Evolutionary conservation across 2,329 filamentous ascomycete species (phyloP).

Genomic region (Colletotrichum sp.): DNA sequence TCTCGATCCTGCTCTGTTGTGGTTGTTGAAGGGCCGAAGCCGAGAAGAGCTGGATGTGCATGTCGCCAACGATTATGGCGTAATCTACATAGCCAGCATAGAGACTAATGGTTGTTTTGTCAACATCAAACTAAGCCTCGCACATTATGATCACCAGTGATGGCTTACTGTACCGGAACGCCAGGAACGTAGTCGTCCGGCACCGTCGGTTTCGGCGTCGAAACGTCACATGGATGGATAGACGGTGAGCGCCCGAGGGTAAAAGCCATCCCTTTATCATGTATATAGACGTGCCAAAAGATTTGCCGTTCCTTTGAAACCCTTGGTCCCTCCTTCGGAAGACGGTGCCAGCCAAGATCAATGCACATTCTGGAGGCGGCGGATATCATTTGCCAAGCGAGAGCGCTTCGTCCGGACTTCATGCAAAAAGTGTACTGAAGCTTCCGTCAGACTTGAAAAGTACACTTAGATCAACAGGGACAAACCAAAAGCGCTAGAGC

Average conservation of each 20-base stretch:
- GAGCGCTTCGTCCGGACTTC: conserved; percentile 28
- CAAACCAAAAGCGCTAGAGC: conserved; percentile 27
- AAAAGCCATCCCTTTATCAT: conserved; percentile 32
- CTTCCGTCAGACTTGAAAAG: background rate
- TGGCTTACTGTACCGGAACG: background rate
- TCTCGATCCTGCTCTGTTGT: background rate
- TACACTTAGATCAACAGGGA: accelerated
- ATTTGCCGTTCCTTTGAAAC: conserved; percentile 19
- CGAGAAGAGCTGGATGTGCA: background rate
- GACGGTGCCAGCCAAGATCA: conserved; percentile 31
- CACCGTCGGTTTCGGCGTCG: conserved; percentile 4
- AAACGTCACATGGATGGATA: conserved; percentile 32
- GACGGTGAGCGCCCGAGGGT: conserved; percentile 29
- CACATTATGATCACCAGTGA: background rate
- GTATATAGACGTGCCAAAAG: conserved; percentile 33
- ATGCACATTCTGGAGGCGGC: conserved; percentile 27
- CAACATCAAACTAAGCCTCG: no score
- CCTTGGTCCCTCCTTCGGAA: conserved; percentile 6
- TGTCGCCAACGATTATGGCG: background rate
- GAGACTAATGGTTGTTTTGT: background rate
- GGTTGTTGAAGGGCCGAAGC: background rate
- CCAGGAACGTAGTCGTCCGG: background rate
- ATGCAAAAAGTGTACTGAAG: conserved; percentile 25
- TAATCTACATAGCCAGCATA: background rate
- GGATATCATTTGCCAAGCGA: conserved; percentile 31